These are phyloP conservation scores for Rhodotorula paludigena DNA, from an alignment of 768 basidiomycete genomes.

Conservation along the genomic window DNA sequence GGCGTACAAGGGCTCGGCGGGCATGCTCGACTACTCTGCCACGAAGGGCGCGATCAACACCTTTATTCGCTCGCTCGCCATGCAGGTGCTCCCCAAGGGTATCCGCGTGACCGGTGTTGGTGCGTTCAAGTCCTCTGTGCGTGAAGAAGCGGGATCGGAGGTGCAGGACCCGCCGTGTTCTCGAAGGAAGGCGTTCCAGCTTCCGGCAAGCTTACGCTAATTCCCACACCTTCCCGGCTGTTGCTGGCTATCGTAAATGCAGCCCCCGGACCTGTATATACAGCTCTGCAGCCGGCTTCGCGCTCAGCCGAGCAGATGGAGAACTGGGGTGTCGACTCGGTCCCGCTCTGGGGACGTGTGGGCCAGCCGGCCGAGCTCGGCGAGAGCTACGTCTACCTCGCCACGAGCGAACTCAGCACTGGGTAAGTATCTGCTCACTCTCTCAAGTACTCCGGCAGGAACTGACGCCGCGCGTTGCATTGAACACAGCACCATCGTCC, in stretches of 20 bases:
- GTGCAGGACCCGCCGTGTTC: too few relatives aligned
- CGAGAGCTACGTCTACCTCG: slow-evolving; percentile 28
- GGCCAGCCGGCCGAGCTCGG: slow-evolving; percentile 40
- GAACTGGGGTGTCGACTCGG: slow-evolving; percentile 47
- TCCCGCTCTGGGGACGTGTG: slow-evolving; percentile 42
- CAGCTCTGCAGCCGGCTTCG: slow-evolving; percentile 59
- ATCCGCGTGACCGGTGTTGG: slow-evolving; percentile 59
- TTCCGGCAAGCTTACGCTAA: too few relatives aligned
- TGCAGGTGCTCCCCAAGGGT: slow-evolving; percentile 56
- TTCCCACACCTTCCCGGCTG: too few relatives aligned
- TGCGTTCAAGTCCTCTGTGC: background rate
- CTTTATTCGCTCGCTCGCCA: slow-evolving; percentile 58
- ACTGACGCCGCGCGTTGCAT: too few relatives aligned
- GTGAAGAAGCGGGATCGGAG: too few relatives aligned
- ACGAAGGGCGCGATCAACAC: slow-evolving; percentile 58
- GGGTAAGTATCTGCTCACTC: slow-evolving; percentile 13
- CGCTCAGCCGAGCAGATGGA: slow-evolving; percentile 59
- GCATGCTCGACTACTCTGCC: slow-evolving; percentile 44
- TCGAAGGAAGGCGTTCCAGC: too few relatives aligned
- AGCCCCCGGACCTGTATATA: slow-evolving; percentile 58
- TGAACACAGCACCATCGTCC: too few relatives aligned
- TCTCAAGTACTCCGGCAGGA: too few relatives aligned
- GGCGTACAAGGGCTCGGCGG: slow-evolving; percentile 47
- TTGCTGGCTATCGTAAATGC: slow-evolving; percentile 5
- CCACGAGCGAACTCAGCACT: slow-evolving; percentile 19